Percentiles rank a stretch among this genome's conserved stretches.
Conservation (phyloP, 345 rosid species). For the Arabidopsis arenosa region DNA sequence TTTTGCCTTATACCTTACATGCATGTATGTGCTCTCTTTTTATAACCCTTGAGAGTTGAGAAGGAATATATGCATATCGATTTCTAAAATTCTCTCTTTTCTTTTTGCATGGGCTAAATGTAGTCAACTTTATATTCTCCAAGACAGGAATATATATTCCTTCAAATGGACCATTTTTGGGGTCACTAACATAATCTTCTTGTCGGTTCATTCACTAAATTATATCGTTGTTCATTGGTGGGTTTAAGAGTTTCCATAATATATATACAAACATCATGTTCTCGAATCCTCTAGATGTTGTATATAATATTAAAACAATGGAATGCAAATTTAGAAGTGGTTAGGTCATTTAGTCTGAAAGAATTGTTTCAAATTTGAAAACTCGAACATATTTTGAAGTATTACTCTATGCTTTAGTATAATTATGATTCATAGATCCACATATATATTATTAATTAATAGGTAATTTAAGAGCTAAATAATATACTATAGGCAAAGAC, state of each 20-base stretch:
- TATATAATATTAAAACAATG: not conserved
- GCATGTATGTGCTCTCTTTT: conserved; percentile 30
- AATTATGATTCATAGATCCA: too few relatives aligned
- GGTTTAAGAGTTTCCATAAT: not conserved
- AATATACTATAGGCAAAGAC: too few relatives aligned
- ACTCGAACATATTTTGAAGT: too few relatives aligned
- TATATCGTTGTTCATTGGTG: conserved; percentile 2
- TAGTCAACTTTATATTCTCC: conserved; percentile 37
- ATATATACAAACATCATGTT: not conserved
- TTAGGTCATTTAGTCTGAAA: not conserved
- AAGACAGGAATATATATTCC: conserved; percentile 37
- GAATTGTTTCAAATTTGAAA: not conserved
- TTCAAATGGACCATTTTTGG: conserved; percentile 27
- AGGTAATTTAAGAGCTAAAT: too few relatives aligned
- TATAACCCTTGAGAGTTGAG: conserved; percentile 17
- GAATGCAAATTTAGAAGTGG: not conserved
- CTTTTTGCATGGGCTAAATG: conserved; percentile 33
- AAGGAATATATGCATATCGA: conserved; percentile 38
- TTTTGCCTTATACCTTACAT: not conserved
- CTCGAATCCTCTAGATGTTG: not conserved
- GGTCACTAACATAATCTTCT: conserved; percentile 13
- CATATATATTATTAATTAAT: too few relatives aligned
- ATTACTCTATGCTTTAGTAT: too few relatives aligned
- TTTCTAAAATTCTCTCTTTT: conserved; percentile 19
- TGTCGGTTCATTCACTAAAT: conserved; percentile 18